phyloP scores from a whole-genome alignment of 805 yeast genomes.

The Sugiyamaella chiloensis region DNA sequence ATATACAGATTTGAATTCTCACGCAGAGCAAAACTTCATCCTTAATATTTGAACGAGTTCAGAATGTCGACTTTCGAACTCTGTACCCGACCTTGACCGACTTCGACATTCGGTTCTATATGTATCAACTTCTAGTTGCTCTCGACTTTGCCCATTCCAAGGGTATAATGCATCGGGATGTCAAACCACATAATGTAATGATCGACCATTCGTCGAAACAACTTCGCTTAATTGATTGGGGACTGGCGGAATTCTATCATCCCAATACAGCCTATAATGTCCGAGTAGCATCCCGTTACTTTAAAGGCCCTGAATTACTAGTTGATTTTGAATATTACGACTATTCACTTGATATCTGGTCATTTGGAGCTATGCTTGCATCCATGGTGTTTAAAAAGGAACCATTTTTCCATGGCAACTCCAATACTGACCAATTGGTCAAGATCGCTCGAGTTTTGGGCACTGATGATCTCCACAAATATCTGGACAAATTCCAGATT shows the following conservation, averaged over 20 bases:
- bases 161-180: conserved; percentile 95
- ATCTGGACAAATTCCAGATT: conserved; percentile 66
- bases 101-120: conserved; percentile 75
- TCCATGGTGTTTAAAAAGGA: conserved; percentile 84
- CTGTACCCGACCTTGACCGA: conserved; percentile 77
- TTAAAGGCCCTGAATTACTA: conserved; percentile 87
- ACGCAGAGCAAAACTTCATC: conserved; percentile 66
- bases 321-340: conserved; percentile 82
- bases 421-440: conserved; percentile 87
- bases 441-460: conserved; percentile 88
- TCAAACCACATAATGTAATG: conserved; percentile 92
- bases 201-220: conserved; percentile 65
- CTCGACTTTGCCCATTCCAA: conserved; percentile 85
- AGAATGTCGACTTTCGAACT: conserved; percentile 82
- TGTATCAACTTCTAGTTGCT: conserved; percentile 77
- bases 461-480: conserved; percentile 66
- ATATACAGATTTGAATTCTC: no score
- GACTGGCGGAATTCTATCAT: conserved; percentile 89
- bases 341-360: conserved; percentile 87
- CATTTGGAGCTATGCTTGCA: conserved; percentile 88
- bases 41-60: conserved; percentile 77
- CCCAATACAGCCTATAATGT: conserved; percentile 87
- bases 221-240: conserved; percentile 88
- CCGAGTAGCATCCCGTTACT: conserved; percentile 86
- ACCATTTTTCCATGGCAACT: conserved; percentile 89